These are phyloP conservation scores for Blastocystis sp. DNA, from an alignment of 352 stramenopile genomes.

Conservation along the genomic window DNA sequence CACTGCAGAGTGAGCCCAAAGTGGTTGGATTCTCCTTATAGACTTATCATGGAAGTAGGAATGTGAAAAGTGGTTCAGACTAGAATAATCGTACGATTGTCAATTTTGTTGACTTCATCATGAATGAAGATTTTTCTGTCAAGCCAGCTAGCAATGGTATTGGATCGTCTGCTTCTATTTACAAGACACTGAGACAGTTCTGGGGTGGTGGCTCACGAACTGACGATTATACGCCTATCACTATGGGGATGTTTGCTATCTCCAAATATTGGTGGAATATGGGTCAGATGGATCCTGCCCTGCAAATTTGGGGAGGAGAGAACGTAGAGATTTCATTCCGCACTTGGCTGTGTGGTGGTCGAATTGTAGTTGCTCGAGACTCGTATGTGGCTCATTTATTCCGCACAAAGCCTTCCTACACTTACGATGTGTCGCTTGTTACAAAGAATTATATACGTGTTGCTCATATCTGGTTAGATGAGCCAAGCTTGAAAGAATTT, in stretches of 20 bases:
- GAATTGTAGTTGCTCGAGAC: conserved; percentile 54
- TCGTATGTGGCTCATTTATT: conserved; percentile 56
- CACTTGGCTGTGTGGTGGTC: conserved; percentile 57
- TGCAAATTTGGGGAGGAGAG: conserved; percentile 56
- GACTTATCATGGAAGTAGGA: conserved; percentile 32
- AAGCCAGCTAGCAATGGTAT: conserved; percentile 26
- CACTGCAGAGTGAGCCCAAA: conserved; percentile 43
- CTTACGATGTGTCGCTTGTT: conserved; percentile 5
- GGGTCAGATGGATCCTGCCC: conserved; percentile 40
- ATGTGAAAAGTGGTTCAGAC: background rate
- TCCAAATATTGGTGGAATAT: conserved; percentile 57
- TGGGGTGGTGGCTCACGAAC: conserved; percentile 39
- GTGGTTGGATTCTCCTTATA: conserved; percentile 50
- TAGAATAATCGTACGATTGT: conserved; percentile 42
- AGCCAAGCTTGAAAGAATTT: background rate
- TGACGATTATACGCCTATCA: conserved; percentile 53
- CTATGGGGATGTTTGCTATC: conserved; percentile 63
- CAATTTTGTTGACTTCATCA: conserved; percentile 58
- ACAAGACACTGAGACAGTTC: conserved; percentile 50
- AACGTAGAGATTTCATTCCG: conserved; percentile 62
- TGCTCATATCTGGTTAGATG: conserved; percentile 48
- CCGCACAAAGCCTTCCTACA: conserved; percentile 44
- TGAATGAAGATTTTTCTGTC: conserved; percentile 37
- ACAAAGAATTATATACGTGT: conserved; percentile 51
- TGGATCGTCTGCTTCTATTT: conserved; percentile 51